These are phyloP conservation scores for Xanthoconium stramineum DNA, from an alignment of 768 basidiomycete genomes.

Conservation along the genomic window DNA sequence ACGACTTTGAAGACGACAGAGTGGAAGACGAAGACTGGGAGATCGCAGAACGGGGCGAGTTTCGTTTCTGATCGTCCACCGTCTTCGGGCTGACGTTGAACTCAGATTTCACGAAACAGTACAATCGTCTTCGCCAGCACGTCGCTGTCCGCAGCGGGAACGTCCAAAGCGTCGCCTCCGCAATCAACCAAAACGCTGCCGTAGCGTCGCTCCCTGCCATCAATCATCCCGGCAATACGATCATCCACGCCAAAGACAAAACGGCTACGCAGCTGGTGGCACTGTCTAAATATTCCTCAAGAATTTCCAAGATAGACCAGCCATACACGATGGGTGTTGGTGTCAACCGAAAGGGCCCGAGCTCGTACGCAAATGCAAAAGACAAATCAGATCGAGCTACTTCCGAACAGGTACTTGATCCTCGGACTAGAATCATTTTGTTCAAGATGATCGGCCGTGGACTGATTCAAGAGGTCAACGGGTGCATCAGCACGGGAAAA, in stretches of 20 bases:
- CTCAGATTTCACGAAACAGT: constrained; percentile 97
- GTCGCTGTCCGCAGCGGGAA: constrained; percentile 77
- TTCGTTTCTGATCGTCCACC: background rate
- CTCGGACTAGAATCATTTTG: constrained; percentile 88
- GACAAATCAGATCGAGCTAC: constrained; percentile 98
- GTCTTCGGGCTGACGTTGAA: background rate
- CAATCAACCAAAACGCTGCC: constrained; percentile 44
- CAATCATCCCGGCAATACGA: constrained; percentile 54
- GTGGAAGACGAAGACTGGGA: constrained; percentile 91
- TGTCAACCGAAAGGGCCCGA: constrained; percentile 90
- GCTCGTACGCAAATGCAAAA: constrained; percentile 82
- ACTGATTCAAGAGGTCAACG: constrained; percentile 86
- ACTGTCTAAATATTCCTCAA: constrained; percentile 72
- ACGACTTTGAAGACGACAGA: constrained; percentile 52
- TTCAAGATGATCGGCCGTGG: constrained; percentile 96
- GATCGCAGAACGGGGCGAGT: constrained; percentile 74
- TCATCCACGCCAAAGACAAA: constrained; percentile 47
- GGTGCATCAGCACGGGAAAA: constrained; percentile 97
- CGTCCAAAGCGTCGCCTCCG: constrained; percentile 56
- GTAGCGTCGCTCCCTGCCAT: constrained; percentile 68
- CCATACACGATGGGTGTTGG: constrained; percentile 69
- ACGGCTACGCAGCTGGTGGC: constrained; percentile 71
- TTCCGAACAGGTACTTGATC: constrained; percentile 94
- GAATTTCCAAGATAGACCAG: constrained; percentile 69
- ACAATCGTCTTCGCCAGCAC: constrained; percentile 91